phyloP scores from a whole-genome alignment of 495 filamentous ascomycete genomes.

The Daldinia concentrica region DNA sequence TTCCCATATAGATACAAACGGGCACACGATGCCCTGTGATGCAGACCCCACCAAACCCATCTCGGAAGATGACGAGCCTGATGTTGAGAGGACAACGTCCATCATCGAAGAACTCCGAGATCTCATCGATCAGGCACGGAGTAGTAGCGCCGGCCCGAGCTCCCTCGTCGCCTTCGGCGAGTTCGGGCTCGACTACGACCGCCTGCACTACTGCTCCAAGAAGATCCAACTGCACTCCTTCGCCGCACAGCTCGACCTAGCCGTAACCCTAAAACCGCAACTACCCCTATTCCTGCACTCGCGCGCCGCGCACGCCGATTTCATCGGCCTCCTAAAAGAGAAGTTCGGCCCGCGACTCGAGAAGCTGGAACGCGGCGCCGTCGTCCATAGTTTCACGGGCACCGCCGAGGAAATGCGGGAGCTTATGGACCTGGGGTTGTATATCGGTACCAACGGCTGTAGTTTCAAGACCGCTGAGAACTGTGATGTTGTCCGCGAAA shows the following conservation, averaged over 20 bases:
- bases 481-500: conserved; percentile 77
- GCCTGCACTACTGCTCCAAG: conserved; percentile 77
- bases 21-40: conserved; percentile 57
- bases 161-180: conserved; percentile 84
- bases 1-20: conserved; percentile 54
- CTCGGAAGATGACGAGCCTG: conserved; percentile 52
- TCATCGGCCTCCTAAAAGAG: conserved; percentile 68
- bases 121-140: conserved; percentile 56
- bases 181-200: conserved; percentile 95
- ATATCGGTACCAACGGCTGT: conserved; percentile 91
- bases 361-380: conserved; percentile 72
- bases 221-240: conserved; percentile 88
- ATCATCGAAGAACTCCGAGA: conserved; percentile 69
- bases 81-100: conserved; percentile 45
- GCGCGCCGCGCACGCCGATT: conserved; percentile 82
- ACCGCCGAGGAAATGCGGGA: conserved; percentile 81
- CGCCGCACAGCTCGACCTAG: conserved; percentile 77
- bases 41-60: conserved; percentile 53
- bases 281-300: conserved; percentile 92
- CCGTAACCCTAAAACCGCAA: conserved; percentile 69
- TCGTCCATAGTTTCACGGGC: conserved; percentile 93
- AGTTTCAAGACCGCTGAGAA: conserved; percentile 93
- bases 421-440: conserved; percentile 76
- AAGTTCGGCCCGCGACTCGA: conserved; percentile 58
- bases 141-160: conserved; percentile 58